Conservation (phyloP, 805 yeast genomes). For the Ogataea paradorogensis region DNA sequence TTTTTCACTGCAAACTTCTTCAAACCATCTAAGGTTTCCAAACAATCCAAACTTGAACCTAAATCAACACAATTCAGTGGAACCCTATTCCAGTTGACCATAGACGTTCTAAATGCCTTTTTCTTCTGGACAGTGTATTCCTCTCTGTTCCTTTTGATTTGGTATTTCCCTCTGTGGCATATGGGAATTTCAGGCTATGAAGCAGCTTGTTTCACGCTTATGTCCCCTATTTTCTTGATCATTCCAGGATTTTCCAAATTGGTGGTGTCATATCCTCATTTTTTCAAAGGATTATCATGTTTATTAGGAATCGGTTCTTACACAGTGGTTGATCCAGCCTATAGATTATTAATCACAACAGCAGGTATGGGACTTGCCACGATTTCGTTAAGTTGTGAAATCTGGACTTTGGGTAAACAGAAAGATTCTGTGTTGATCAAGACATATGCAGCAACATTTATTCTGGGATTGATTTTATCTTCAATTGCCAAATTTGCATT, state of each 20-base stretch:
- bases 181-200: slow-evolving; percentile 98
- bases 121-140: slow-evolving; percentile 85
- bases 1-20: slow-evolving; percentile 26
- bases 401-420: slow-evolving; percentile 38
- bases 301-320: slow-evolving; percentile 75
- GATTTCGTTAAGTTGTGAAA: slow-evolving; percentile 56
- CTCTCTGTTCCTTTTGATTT: slow-evolving; percentile 77
- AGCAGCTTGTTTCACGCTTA: slow-evolving; percentile 54
- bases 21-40: neutral
- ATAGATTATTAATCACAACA: slow-evolving; percentile 62
- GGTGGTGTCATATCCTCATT: slow-evolving; percentile 45
- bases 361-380: slow-evolving; percentile 64
- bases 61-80: slow-evolving; percentile 21
- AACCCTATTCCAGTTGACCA: slow-evolving; percentile 37
- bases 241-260: slow-evolving; percentile 36
- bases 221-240: slow-evolving; percentile 45
- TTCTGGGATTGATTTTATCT: slow-evolving; percentile 70
- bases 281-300: slow-evolving; percentile 54
- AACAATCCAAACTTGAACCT: slow-evolving; percentile 16
- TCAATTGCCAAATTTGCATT: slow-evolving; percentile 71
- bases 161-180: slow-evolving; percentile 98
- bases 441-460: slow-evolving; percentile 51
- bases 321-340: slow-evolving; percentile 62
- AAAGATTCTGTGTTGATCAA: slow-evolving; percentile 32
- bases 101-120: slow-evolving; percentile 60